Conservation (phyloP, 2,329 filamentous ascomycete species). For the Fusarium globosum region DNA sequence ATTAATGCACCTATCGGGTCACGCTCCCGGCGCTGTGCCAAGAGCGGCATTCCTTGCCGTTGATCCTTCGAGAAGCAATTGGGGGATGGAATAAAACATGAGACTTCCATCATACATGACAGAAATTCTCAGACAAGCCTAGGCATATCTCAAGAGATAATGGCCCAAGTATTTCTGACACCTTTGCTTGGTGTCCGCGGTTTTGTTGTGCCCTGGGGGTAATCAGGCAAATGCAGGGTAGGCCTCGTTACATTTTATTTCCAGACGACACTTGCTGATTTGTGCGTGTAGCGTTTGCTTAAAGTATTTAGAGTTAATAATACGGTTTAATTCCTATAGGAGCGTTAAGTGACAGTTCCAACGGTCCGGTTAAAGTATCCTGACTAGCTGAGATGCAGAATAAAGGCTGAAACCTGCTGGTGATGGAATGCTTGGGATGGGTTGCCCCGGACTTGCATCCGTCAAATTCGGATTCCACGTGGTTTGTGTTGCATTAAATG, state of each 20-base stretch:
- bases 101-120: fast-evolving
- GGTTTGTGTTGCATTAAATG: not conserved
- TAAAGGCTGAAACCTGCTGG: not conserved
- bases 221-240: not conserved
- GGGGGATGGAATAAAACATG: not conserved
- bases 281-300: not conserved
- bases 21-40: not conserved
- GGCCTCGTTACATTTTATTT: not conserved
- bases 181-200: fast-evolving
- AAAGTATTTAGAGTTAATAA: not conserved
- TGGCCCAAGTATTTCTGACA: fast-evolving
- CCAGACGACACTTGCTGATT: not conserved
- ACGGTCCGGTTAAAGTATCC: not conserved
- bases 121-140: fast-evolving
- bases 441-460: not conserved
- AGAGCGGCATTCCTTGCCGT: slow-evolving; percentile 22
- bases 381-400: not conserved
- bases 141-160: fast-evolving
- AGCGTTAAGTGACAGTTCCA: not conserved
- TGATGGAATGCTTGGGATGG: not conserved
- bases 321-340: not conserved
- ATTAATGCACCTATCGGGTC: slow-evolving; percentile 29
- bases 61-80: slow-evolving; percentile 20
- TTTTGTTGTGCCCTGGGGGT: not conserved
- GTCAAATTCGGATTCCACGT: not conserved